Evolutionary conservation across 2,329 filamentous ascomycete species (phyloP).

Genomic region (Zalaria obscura): DNA sequence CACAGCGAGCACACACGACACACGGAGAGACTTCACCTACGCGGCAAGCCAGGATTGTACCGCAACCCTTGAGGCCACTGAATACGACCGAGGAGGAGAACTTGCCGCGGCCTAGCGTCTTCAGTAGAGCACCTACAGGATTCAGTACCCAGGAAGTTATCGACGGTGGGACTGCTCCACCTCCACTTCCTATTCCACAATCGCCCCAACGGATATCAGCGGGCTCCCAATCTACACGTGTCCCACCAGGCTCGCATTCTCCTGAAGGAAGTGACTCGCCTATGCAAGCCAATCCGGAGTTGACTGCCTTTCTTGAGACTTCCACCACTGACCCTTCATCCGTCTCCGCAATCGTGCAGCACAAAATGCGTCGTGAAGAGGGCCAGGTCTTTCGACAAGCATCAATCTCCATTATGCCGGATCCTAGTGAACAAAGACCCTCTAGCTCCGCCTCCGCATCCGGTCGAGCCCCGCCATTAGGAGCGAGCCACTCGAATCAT

Average conservation of each 20-base stretch:
- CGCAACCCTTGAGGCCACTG: slow-evolving; percentile 8
- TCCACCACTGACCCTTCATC: neutral
- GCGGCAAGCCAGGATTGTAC: neutral
- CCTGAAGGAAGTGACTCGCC: neutral
- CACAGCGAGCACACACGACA: slow-evolving; percentile 43
- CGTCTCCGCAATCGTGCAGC: slow-evolving; percentile 20
- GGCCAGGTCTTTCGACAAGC: slow-evolving; percentile 34
- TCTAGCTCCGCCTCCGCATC: neutral
- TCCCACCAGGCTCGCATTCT: neutral
- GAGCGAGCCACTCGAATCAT: no score
- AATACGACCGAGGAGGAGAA: no score
- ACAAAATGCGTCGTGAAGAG: slow-evolving; percentile 39
- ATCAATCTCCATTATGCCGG: neutral
- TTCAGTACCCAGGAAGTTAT: neutral
- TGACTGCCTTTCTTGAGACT: neutral
- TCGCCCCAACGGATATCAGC: no score
- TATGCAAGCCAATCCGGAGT: neutral
- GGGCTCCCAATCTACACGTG: no score
- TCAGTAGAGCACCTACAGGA: slow-evolving; percentile 3
- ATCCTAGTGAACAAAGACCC: neutral
- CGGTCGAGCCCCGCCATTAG: neutral
- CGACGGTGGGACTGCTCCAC: no score
- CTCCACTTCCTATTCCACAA: no score
- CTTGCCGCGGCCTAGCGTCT: neutral
- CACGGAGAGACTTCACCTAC: neutral